Evolutionary conservation across 2,329 filamentous ascomycete species (phyloP), one percentile per base, ranked within the genome.

Genomic region (Colletotrichum liriopes): DNA sequence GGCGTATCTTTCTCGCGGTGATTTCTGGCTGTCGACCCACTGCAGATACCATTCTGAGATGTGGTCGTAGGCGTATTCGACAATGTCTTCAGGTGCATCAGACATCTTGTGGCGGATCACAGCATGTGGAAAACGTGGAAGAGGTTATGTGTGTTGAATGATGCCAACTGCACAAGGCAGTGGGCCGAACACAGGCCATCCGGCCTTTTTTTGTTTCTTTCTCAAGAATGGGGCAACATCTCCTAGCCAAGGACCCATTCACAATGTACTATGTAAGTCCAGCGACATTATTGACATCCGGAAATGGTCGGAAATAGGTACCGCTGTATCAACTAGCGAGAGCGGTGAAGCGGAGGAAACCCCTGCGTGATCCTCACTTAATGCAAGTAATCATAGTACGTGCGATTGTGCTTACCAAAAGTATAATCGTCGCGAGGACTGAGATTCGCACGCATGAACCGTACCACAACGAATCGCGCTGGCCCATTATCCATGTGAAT

Each of bases 1-100:
- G 56, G 39, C 20, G 39, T 60, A 60, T 45, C 23, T 45, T n/a
- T 60, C 56, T 18, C 39, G 39, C 39, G 56, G 39, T 7, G 56
- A 60, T 47, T 35, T 60, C 18, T 60, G 9, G 37, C 18, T n/a
- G 5, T 47, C 18, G 18, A 60, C 56, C 41, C 41, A 45, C 11
- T 47, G 56, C 18, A 60, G 26, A 11, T 35, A 47, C 41, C 39
- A 45, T 45, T 16, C 39, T n/a, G 37, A 26, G 6, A 58, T 60
- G 26, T 35, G 16, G 41, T 60, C 18, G 18, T 60, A 60, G 26
- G 26, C 26, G 41, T 35, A 60, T 47, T 47, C 11, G n/a, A 47
- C 26, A 16, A 47, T 23, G 41, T 4, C 26, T 47, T 60, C 58
- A 35, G 26, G 20, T 60, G 41, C 7, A 16, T 60, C 29, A 12